Evolutionary conservation across 2,329 filamentous ascomycete species (phyloP).

Genomic region (Aspergillus viridinutans): DNA sequence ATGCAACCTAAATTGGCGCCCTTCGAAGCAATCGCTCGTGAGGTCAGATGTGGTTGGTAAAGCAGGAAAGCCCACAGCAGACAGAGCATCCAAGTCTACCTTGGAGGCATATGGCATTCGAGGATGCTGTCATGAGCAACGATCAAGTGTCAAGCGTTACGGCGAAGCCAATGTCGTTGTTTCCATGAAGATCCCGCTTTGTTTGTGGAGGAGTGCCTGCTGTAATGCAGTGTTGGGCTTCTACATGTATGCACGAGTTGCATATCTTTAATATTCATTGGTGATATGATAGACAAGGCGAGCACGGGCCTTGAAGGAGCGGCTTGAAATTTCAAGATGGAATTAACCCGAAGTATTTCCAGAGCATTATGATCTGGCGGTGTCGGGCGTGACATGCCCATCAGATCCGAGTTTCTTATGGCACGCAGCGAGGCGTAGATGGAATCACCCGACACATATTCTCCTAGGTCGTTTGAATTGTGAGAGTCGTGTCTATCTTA

Average conservation of each 20-base stretch:
- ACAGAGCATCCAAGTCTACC: not conserved
- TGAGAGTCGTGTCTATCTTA: conserved; percentile 24
- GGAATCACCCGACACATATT: conserved; percentile 17
- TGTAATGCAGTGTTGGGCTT: conserved; percentile 13
- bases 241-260: conserved; percentile 23
- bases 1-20: not conserved
- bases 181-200: conserved; percentile 7
- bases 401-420: not conserved
- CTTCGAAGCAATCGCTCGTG: not conserved
- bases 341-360: conserved; percentile 4
- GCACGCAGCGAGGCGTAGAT: conserved; percentile 1
- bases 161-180: conserved; percentile 4
- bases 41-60: not conserved
- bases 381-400: conserved; percentile 7
- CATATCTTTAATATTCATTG: conserved; percentile 14
- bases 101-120: not conserved
- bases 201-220: not conserved
- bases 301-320: not conserved
- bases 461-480: conserved; percentile 4
- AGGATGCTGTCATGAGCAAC: not conserved
- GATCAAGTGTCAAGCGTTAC: not conserved
- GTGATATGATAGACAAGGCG: conserved; percentile 2
- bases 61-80: not conserved
- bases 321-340: conserved; percentile 4
- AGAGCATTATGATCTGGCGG: conserved; percentile 12